Base-by-base conservation (phyloP, 2,329 filamentous ascomycete species). In the Fusarium sambucinum region DNA sequence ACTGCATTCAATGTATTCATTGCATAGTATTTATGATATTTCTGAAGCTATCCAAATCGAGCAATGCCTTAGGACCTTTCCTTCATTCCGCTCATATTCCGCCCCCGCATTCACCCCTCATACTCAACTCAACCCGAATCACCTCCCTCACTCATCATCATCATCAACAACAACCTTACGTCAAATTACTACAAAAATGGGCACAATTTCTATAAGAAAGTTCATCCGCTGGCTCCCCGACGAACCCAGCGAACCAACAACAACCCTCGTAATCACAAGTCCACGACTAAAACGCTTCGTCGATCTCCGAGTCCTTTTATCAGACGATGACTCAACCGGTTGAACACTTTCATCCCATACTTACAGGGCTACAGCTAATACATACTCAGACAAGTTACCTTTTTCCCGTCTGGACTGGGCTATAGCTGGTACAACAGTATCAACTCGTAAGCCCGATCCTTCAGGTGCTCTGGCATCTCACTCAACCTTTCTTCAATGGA, bases 181-280 rank as follows among this genome's bases (percentile, higher is more conserved):
- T n/a, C n/a, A n/a, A n/a, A n/a, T n/a, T n/a, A n/a, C n/a, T n/a
- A n/a, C n/a, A 3, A 65, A n/a, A 13, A 83, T 83, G 81, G 78
- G 74, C 21, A 82, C 79, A 69, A 86, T 91, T 41, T 90, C 88
- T 0, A 74, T 84, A 52, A 84, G 89, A 45, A 80, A 85, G 48
- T 87, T 83, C 66, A 90, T 91, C 68, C 84, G 84, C 62, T 89
- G 87, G 85, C 78, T 85, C 5, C 84, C 85, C 0, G 82, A 80
- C 1, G 73, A 78, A 17, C 75, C 83, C n/a, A 77, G 77, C 51
- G 89, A 92, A 75, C 86, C 86, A 17, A 92, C 89, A 0, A 85
- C 83, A 3, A 91, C 89, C 0, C 74, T 90, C 6, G 90, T 92
- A 14, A 79, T 92, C 45, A 91, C 89, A 0, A 87, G 87, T 4